Percentiles rank a stretch among this genome's conserved stretches.
Evolutionary conservation across 176 grass and related monocot genomes (phyloP).

Genomic region (Saccharum spontaneum): DNA sequence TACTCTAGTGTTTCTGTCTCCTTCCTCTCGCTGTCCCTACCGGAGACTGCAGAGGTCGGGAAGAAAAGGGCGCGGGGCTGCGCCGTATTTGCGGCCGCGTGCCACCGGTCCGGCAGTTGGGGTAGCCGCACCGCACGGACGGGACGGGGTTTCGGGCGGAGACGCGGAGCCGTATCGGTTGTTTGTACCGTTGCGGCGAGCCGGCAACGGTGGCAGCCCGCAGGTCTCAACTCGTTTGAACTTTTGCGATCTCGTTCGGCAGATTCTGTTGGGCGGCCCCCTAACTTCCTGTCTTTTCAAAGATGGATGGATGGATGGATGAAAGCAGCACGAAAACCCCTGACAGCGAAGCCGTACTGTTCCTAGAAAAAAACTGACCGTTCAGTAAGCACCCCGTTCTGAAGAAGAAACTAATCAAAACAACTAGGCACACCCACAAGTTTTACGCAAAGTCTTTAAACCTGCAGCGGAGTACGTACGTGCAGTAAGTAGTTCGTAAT

Average conservation of each 20-base stretch:
- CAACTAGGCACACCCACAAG: neutral
- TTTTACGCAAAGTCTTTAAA: neutral
- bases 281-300: neutral
- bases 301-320: too few relatives aligned
- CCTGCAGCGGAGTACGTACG: neutral
- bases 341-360: neutral
- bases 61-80: neutral
- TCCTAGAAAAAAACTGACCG: too few relatives aligned
- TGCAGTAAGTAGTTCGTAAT: neutral
- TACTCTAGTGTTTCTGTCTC: neutral
- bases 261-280: constrained; percentile 14
- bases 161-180: neutral
- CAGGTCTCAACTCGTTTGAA: neutral
- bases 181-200: constrained; percentile 41
- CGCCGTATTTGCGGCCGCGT: neutral
- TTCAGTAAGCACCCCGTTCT: too few relatives aligned
- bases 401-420: neutral
- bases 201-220: neutral
- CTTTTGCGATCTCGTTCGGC: neutral
- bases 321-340: neutral
- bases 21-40: neutral
- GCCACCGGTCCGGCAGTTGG: constrained; percentile 20
- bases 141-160: constrained; percentile 21
- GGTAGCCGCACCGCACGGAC: constrained; percentile 7
- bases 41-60: neutral